Conservation (phyloP, 2,329 filamentous ascomycete species). For the Lachnum nothofagi region DNA sequence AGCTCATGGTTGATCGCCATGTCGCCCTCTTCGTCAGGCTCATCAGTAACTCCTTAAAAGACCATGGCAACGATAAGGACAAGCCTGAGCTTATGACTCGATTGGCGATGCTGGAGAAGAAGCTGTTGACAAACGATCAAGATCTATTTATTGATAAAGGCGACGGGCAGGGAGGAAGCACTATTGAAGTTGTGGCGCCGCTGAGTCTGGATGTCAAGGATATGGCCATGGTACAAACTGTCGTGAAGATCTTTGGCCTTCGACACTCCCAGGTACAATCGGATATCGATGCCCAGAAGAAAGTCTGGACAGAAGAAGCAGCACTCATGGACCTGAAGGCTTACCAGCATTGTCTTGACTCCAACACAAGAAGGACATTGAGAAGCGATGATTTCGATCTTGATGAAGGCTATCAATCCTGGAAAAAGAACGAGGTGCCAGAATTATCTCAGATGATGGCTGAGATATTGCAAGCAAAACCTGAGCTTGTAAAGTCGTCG, state of each 20-base stretch:
- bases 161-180: slow-evolving; percentile 55
- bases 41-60: slow-evolving; percentile 71
- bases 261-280: slow-evolving; percentile 74
- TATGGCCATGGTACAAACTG: slow-evolving; percentile 86
- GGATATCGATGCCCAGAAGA: slow-evolving; percentile 77
- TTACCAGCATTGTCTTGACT: slow-evolving; percentile 83
- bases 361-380: slow-evolving; percentile 70
- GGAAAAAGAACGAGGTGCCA: slow-evolving; percentile 84
- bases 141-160: slow-evolving; percentile 66
- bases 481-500: slow-evolving; percentile 66
- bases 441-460: slow-evolving; percentile 92
- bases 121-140: slow-evolving; percentile 88
- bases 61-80: slow-evolving; percentile 79
- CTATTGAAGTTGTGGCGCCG: slow-evolving; percentile 76
- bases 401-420: slow-evolving; percentile 80
- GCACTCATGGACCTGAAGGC: slow-evolving; percentile 87
- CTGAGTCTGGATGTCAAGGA: slow-evolving; percentile 91
- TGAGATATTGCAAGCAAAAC: slow-evolving; percentile 79
- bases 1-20: slow-evolving; percentile 86
- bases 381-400: slow-evolving; percentile 82
- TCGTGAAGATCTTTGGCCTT: slow-evolving; percentile 80
- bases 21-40: slow-evolving; percentile 90
- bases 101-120: slow-evolving; percentile 79
- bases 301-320: slow-evolving; percentile 83
- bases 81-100: slow-evolving; percentile 77